Percentiles rank a stretch among this genome's conserved stretches.
Evolutionary conservation across 163 green algal genomes (phyloP).

Genomic region (Chlorella variabilis): DNA sequence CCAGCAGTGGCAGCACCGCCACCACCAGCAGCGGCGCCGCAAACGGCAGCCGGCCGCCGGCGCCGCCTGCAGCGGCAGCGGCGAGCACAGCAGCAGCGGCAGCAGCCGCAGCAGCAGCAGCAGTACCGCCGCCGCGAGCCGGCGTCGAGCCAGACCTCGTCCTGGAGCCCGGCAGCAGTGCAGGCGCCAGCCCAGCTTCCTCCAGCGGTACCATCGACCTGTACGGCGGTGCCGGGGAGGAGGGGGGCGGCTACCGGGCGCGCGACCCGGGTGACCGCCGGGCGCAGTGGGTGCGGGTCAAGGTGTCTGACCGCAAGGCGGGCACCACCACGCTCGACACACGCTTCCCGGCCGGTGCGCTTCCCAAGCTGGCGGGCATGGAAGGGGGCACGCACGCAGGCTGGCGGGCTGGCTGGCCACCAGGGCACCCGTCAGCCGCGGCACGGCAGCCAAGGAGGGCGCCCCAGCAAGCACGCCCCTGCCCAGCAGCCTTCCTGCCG

Average conservation of each 20-base stretch:
- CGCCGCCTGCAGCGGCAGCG: not conserved
- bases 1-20: not conserved
- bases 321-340: constrained; percentile 40
- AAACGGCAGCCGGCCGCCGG: not conserved
- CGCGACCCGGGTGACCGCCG: not conserved
- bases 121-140: not conserved
- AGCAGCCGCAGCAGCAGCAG: not conserved
- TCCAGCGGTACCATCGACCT: constrained; percentile 26
- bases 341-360: constrained; percentile 41
- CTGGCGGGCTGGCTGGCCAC: too few relatives aligned
- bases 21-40: constrained; percentile 12
- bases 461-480: too few relatives aligned
- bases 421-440: too few relatives aligned
- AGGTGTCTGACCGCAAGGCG: constrained; percentile 22
- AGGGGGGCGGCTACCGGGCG: not conserved
- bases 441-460: too few relatives aligned
- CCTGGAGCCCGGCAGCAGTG: constrained; percentile 28
- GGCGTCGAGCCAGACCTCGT: constrained; percentile 39
- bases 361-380: too few relatives aligned
- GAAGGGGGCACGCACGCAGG: too few relatives aligned
- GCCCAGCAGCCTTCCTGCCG: too few relatives aligned
- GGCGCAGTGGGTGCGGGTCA: constrained; percentile 42
- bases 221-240: not conserved
- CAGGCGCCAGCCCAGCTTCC: not conserved
- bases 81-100: not conserved